Evolutionary conservation across 495 filamentous ascomycete species (phyloP).

Genomic region (Copromyces sp.): DNA sequence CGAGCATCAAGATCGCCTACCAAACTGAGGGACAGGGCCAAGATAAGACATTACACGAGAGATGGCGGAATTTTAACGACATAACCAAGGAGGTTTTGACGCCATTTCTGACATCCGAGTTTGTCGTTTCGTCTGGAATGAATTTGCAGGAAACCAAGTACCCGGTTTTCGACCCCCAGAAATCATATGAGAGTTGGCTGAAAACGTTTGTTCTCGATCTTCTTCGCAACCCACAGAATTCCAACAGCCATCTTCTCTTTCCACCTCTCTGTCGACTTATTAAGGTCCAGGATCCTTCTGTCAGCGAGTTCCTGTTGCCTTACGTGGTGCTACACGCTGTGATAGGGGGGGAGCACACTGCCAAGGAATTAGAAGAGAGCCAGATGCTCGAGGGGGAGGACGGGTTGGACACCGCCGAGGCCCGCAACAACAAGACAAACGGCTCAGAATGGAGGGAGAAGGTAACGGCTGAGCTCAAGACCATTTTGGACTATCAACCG

Average conservation of each 20-base stretch:
- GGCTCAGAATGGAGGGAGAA: conserved; percentile 53
- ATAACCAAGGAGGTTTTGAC: conserved; percentile 66
- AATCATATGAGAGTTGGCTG: conserved; percentile 73
- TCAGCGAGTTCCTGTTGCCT: conserved; percentile 77
- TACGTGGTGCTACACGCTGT: conserved; percentile 74
- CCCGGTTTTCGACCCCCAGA: conserved; percentile 58
- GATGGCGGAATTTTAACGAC: conserved; percentile 69
- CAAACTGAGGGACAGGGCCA: conserved; percentile 10
- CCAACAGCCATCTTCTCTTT: conserved; percentile 65
- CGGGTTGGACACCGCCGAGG: neutral
- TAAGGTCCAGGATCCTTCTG: conserved; percentile 69
- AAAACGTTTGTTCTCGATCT: conserved; percentile 70
- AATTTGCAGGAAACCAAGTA: conserved; percentile 49
- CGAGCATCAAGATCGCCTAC: conserved; percentile 54
- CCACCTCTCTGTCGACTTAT: conserved; percentile 69
- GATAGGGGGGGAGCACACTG: conserved; percentile 35
- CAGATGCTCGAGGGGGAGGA: neutral
- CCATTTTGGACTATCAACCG: conserved; percentile 55
- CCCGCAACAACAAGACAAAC: conserved; percentile 22
- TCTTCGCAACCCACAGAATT: conserved; percentile 57
- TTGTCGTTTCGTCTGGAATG: conserved; percentile 50
- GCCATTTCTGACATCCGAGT: conserved; percentile 78
- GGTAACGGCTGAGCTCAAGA: conserved; percentile 59
- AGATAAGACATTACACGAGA: conserved; percentile 37
- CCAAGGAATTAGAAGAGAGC: neutral